Base-by-base conservation (phyloP, 306 rosid genomes). In the Dalbergia oliveri region DNA sequence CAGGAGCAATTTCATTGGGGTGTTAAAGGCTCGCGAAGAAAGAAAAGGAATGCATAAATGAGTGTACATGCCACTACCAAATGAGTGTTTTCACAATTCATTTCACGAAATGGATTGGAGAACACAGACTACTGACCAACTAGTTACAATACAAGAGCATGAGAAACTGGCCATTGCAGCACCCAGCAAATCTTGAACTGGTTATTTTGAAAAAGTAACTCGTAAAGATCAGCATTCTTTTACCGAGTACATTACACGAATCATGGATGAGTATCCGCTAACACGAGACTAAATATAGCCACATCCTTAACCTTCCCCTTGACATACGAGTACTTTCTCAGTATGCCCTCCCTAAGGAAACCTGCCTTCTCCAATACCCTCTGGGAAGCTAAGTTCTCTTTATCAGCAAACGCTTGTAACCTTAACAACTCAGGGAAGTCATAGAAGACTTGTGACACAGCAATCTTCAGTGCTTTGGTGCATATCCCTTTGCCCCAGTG, bases 401-500 rank as follows among this genome's bases (percentile, higher is more conserved):
- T 51, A 44, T 0, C 33, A 19, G 71, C 86, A 71, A 81, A 58
- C 44, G 89, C 88, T 19, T 90, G 87, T 74, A 90, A 11, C 84
- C 97, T 90, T 10, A 76, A 65, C 83, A 90, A 69, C 31, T 76
- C 34, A 47, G 92, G 91, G 0, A 80, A 50, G 19, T 86, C 91
- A 79, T 72, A 43, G 53, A 86, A 90, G 47, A 85, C 87, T 64
- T 80, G 82, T 37, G 87, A 73, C 62, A 88, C 44, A 0, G 88
- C 89, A 4, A 81, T 75, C 63, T 77, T 78, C 82, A 86, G 39
- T 3, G 85, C 97, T 49, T 47, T 35, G 15, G 91, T 83, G 45
- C 85, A 65, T 9, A 90, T 86, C 60, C 95, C 95, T 64, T 78
- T 83, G 13, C 91, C 86, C 97, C 93, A 90, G 0, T 82, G 80